phyloP scores from a whole-genome alignment of 2,329 filamentous ascomycete species.

The Dothistroma septosporum region DNA sequence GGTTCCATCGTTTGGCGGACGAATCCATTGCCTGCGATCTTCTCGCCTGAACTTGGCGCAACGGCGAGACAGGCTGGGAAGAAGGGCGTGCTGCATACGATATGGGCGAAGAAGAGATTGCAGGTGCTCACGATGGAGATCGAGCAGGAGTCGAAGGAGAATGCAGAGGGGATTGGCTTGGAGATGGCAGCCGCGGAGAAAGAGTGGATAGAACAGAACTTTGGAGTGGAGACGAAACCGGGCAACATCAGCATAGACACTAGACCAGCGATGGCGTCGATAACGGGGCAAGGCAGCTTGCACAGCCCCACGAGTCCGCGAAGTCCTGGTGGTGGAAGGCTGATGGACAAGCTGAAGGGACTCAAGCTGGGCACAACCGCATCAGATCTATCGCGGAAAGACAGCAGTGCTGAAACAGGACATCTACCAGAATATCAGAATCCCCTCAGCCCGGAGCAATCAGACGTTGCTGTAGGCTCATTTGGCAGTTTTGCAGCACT shows the following conservation, averaged over 20 bases:
- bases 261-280: slow-evolving; percentile 30
- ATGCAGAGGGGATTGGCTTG: slow-evolving; percentile 75
- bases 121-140: slow-evolving; percentile 74
- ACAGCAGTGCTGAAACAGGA: slow-evolving; percentile 8
- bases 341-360: slow-evolving; percentile 76
- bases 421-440: slow-evolving; percentile 35
- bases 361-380: slow-evolving; percentile 69
- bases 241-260: slow-evolving; percentile 37
- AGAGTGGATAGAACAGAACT: slow-evolving; percentile 79
- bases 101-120: slow-evolving; percentile 82
- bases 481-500: slow-evolving; percentile 58
- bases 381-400: slow-evolving; percentile 22
- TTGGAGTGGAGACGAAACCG: slow-evolving; percentile 55
- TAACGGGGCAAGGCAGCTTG: slow-evolving; percentile 21
- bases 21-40: slow-evolving; percentile 82
- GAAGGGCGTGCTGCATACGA: slow-evolving; percentile 79
- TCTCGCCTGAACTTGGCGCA: slow-evolving; percentile 68
- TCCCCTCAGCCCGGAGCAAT: slow-evolving; percentile 59
- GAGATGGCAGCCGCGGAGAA: slow-evolving; percentile 81
- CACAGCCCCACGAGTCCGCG: slow-evolving; percentile 57
- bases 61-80: slow-evolving; percentile 64
- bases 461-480: slow-evolving; percentile 60
- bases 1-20: slow-evolving; percentile 54
- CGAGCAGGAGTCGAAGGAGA: slow-evolving; percentile 64
- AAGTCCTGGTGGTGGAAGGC: slow-evolving; percentile 61